Evolutionary conservation across 108 stramenopile species (phyloP).

Genomic region (Pinguiococcus pyrenoidosus): DNA sequence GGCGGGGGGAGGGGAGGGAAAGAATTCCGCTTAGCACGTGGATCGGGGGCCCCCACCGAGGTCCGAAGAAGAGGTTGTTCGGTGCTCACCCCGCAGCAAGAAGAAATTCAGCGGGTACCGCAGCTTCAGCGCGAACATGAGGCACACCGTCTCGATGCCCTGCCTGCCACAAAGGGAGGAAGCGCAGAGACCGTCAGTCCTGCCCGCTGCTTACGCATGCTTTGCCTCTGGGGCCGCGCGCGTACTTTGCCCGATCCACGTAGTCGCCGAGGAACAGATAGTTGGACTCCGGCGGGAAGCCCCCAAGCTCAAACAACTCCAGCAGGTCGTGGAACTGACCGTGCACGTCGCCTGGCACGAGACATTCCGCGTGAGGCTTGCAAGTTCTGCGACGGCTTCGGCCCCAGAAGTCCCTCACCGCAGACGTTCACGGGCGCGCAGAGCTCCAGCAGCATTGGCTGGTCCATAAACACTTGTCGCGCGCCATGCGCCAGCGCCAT

Average conservation of each 20-base stretch:
- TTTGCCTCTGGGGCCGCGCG: no score
- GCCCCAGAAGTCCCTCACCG: no score
- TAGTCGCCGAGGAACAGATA: conserved; percentile 98
- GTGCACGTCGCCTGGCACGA: conserved; percentile 61
- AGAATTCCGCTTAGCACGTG: no score
- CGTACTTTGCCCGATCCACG: conserved; percentile 96
- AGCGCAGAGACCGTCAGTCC: no score
- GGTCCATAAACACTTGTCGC: conserved; percentile 79
- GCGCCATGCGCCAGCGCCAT: no score
- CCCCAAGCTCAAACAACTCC: conserved; percentile 64
- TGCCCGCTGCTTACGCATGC: no score
- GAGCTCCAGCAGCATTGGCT: conserved; percentile 93
- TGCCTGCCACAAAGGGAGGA: no score
- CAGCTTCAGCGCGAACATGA: conserved; percentile 93
- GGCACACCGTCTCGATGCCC: conserved; percentile 87
- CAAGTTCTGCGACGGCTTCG: no score
- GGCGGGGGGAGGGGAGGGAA: no score
- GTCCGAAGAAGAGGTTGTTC: no score
- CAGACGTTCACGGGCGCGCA: conserved; percentile 93
- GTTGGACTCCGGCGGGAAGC: conserved; percentile 63
- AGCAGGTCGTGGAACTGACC: conserved; percentile 66
- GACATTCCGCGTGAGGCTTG: no score
- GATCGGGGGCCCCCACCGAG: no score
- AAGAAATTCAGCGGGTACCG: conserved; percentile 99
- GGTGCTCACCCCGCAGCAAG: conserved; percentile 72